Percentiles rank a stretch among this genome's conserved stretches.
These are phyloP conservation scores for Aspergillus conjunctus DNA, from an alignment of 495 filamentous ascomycete species.

Conservation along the genomic window DNA sequence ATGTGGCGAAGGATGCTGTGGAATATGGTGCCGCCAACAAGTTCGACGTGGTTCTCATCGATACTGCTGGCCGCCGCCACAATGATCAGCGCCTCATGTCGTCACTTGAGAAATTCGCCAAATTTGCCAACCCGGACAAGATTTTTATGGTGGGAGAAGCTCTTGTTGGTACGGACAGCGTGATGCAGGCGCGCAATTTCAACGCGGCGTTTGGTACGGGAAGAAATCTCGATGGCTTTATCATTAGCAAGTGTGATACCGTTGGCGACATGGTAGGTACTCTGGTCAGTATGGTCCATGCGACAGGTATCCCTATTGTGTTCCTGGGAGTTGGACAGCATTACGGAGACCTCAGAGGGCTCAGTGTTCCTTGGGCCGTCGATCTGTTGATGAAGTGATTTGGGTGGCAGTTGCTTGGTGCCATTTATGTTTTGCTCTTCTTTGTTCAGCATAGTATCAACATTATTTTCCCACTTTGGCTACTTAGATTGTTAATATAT, in stretches of 20 bases:
- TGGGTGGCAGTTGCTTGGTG: background rate
- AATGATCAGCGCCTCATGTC: slow-evolving; percentile 96
- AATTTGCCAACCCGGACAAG: slow-evolving; percentile 93
- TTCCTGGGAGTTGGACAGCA: slow-evolving; percentile 96
- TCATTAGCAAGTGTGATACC: slow-evolving; percentile 98
- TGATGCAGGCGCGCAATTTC: slow-evolving; percentile 94
- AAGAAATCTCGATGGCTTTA: slow-evolving; percentile 86
- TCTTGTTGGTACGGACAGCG: slow-evolving; percentile 89
- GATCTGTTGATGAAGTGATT: slow-evolving; percentile 68
- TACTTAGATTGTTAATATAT: too few species aligned
- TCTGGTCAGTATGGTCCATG: slow-evolving; percentile 95
- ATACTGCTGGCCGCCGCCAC: slow-evolving; percentile 92
- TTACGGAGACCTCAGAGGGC: slow-evolving; percentile 90
- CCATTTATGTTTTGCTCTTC: background rate
- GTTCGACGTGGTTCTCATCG: slow-evolving; percentile 94
- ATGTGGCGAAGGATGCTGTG: slow-evolving; percentile 92
- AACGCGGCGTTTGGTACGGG: slow-evolving; percentile 85
- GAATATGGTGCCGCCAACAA: slow-evolving; percentile 69
- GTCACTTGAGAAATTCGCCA: slow-evolving; percentile 92
- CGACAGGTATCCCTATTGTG: slow-evolving; percentile 90
- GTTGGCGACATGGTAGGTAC: slow-evolving; percentile 99
- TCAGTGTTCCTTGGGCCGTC: slow-evolving; percentile 92
- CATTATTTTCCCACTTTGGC: background rate
- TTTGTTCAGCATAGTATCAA: background rate
- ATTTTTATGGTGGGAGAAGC: slow-evolving; percentile 99